Percentiles rank a stretch among this genome's conserved stretches.
Conservation (phyloP, 768 basidiomycete genomes). For the Collybia sordida region DNA sequence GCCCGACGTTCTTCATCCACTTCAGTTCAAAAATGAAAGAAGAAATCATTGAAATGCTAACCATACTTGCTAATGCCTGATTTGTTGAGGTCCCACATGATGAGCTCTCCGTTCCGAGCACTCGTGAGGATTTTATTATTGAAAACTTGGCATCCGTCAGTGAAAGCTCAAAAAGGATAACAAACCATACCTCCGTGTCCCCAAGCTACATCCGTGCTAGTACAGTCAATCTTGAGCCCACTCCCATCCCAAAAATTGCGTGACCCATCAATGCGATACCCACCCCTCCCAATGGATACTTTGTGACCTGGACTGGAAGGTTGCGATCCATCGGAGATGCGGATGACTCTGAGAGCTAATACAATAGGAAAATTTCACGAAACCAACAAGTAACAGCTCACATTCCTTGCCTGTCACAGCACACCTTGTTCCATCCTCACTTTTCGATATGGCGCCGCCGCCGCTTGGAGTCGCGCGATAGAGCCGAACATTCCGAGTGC, state of each 20-base stretch:
- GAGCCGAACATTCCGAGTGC: conserved; percentile 55
- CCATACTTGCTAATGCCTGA: conserved; percentile 68
- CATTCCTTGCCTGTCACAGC: conserved; percentile 82
- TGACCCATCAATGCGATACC: conserved; percentile 67
- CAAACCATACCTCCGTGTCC: conserved; percentile 55
- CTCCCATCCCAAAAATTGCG: conserved; percentile 79
- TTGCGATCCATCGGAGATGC: conserved; percentile 49
- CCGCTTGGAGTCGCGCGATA: conserved; percentile 59
- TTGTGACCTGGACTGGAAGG: conserved; percentile 44
- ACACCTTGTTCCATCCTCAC: conserved; percentile 64
- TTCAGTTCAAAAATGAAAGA: not conserved
- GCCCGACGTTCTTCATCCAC: conserved; percentile 52
- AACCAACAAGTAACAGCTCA: conserved; percentile 19
- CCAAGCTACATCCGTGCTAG: conserved; percentile 83
- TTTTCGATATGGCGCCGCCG: conserved; percentile 66
- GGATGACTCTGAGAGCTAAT: conserved; percentile 60
- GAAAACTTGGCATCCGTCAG: conserved; percentile 44
- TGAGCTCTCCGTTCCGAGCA: conserved; percentile 77
- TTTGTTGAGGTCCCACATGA: conserved; percentile 81
- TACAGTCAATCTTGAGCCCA: conserved; percentile 76
- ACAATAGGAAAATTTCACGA: not conserved
- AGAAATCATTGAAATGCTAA: conserved; percentile 27
- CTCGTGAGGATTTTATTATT: conserved; percentile 79
- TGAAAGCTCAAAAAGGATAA: not conserved
- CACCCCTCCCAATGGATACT: conserved; percentile 54